Base-by-base conservation (phyloP, 2,329 filamentous ascomycete genomes). In the Thermoascus crustaceus region DNA sequence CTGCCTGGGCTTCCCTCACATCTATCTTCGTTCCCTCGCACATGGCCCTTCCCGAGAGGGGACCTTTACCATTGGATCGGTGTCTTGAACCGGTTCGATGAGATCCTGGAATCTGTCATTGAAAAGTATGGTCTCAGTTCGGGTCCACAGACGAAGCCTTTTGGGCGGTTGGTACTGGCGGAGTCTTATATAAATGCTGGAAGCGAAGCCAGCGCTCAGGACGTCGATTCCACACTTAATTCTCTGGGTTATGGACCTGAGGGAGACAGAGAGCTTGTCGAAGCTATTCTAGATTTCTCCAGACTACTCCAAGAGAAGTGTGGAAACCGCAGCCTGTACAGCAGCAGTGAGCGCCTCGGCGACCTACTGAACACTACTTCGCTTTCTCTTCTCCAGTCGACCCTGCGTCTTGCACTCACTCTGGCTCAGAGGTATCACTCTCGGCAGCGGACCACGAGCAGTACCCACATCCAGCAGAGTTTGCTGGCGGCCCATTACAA, bases 1-100 rank as follows among this genome's bases (percentile, higher is more conserved):
- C 67, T 95, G 52, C 79, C 82, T 52, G 76, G 84, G 57, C 73
- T 98, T 47, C 85, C 86, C 48, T 68, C 76, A 50, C 76, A 82
- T 47, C 81, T 98, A 46, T 72, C 73, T 50, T 76, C 74, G 37
- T 96, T 96, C 57, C 87, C 89, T 39, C 80, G 80, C 45, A 73
- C 81, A 73, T 98, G 91, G 91, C 87, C 88, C 2, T 94, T 96
- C 54, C 89, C 89, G 24, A 78, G 89, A 58, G 93, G 91, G 41
- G 91, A 98, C 59, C 70, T 96, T 19, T 96, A 96, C 58, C 89
- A 98, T 69, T 98, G 93, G 93, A 95, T 98, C 47, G 81, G 85
- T 18, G 74, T 94, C 16, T 67, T 98, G 41, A 94, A 98, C 61
- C 81, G 87, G 39, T 96, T 98, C 61, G 91, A 98, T 62, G 77